Evolutionary conservation across 345 rosid genomes (phyloP).

Genomic region (Acer saccharum): DNA sequence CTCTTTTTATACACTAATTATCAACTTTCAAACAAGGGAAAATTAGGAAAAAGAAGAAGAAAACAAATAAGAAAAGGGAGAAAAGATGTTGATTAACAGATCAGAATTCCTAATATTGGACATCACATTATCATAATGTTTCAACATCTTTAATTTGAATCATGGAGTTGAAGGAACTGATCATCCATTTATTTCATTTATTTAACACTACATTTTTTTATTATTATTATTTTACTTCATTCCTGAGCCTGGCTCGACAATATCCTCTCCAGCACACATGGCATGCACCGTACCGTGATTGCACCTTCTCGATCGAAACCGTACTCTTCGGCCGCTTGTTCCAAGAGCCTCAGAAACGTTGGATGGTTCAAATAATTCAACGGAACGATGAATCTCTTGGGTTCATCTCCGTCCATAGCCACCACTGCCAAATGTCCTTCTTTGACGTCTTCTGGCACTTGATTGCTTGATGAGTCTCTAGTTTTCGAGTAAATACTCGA

Average conservation of each 20-base stretch:
- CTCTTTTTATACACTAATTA: not conserved
- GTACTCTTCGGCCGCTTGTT: conserved; percentile 55
- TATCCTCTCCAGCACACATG: conserved; percentile 42
- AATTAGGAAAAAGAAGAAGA: not conserved
- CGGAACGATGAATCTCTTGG: conserved; percentile 57
- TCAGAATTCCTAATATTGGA: not conserved
- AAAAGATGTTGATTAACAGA: too few species aligned
- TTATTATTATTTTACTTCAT: not conserved
- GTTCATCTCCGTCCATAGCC: conserved; percentile 51
- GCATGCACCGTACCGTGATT: conserved; percentile 46
- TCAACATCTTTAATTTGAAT: not conserved
- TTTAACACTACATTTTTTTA: not conserved
- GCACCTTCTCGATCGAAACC: conserved; percentile 48
- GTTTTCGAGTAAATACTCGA: conserved; percentile 8
- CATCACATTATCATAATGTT: not conserved
- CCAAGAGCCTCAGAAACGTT: conserved; percentile 40
- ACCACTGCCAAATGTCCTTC: conserved; percentile 73
- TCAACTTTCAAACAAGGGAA: not conserved
- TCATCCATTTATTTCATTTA: not conserved
- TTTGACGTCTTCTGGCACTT: conserved; percentile 68
- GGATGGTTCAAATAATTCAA: conserved; percentile 53
- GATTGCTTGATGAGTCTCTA: not conserved
- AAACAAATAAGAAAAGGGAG: too few species aligned
- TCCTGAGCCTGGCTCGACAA: conserved; percentile 22
- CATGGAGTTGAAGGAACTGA: not conserved